A percentile compares a stretch with the other conserved stretches of the same genome.
Conservation (phyloP, 345 rosid genomes). For the Angophora floribunda region DNA sequence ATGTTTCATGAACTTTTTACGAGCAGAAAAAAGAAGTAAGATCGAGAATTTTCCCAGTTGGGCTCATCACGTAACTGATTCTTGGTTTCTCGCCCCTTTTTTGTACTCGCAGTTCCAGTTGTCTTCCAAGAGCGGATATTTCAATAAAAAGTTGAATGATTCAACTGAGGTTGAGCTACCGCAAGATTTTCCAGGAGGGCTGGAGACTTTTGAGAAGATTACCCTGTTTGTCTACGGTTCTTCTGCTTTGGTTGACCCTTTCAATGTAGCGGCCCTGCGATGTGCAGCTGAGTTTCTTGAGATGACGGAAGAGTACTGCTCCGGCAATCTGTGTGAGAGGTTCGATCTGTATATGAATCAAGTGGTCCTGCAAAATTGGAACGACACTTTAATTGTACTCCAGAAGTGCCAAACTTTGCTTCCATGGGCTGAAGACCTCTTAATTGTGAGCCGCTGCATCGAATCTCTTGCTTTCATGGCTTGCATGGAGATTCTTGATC, state of each 20-base stretch:
- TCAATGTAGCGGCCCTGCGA: conserved; percentile 54
- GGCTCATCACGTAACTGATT: background rate
- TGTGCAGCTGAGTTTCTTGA: conserved; percentile 78
- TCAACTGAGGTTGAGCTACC: conserved; percentile 47
- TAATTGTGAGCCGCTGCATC: conserved; percentile 70
- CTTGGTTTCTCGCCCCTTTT: background rate
- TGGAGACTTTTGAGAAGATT: conserved; percentile 67
- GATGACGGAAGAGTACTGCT: conserved; percentile 53
- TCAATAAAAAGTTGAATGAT: conserved; percentile 33
- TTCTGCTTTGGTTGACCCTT: conserved; percentile 52
- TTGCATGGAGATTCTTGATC: conserved; percentile 90
- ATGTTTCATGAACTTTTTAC: background rate
- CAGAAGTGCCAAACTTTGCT: conserved; percentile 44
- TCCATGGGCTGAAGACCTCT: conserved; percentile 53
- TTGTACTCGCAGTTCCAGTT: conserved; percentile 39
- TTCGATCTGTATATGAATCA: conserved; percentile 72
- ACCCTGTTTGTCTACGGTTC: conserved; percentile 59
- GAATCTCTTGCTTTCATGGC: conserved; percentile 80
- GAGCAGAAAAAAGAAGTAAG: background rate
- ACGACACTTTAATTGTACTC: conserved; percentile 63
- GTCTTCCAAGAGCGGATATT: conserved; percentile 60
- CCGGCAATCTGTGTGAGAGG: conserved; percentile 56
- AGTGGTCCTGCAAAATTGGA: conserved; percentile 75
- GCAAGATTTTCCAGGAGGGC: conserved; percentile 65
- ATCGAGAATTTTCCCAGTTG: background rate